Base-by-base conservation (phyloP, 2,329 filamentous ascomycete genomes). In the Sclerotinia trifoliorum region DNA sequence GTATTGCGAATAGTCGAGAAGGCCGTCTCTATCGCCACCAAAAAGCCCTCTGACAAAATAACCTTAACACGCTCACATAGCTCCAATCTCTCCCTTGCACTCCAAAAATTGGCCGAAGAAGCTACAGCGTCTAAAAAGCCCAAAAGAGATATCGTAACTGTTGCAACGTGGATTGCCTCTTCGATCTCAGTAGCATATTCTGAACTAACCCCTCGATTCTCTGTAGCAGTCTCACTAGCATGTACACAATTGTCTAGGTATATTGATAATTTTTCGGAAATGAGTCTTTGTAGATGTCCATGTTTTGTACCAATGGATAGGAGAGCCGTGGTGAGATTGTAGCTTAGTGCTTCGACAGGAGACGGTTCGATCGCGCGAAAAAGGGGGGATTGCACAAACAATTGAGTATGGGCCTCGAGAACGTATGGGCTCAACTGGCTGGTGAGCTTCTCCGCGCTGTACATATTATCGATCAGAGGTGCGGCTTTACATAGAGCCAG, bases 401-500 rank as follows among this genome's bases (percentile, higher is more conserved):
- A 80, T 78, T 97, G 94, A 46, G 86, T 82, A 75, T 94, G 92
- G 5, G 92, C 90, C 78, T 97, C 92, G 73, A 93, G 87, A 17
- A 98, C 85, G 78, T 98, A 98, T 6, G 90, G 90, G 10, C 89
- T 86, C 52, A 99, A 82, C 73, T 96, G 93, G 46, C 85, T 83
- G n/a, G 89, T 86, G 51, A 99, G 86, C 74, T 88, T 90, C 75
- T 91, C 87, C 39, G 93, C 94, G 76, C 91, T 90, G 70, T 92
- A 87, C 54, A 82, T 79, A 57, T 87, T 88, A 65, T 88, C 84
- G 35, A 98, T 84, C 32, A 88, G 85, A 5, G 93, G 90, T 4
- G 94, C 92, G 65, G 94, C 92, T 80, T 94, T 94, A 83, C 94
- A 98, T 35, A 99, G 84, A 55, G 95, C 93, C 35, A 98, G 81